Percentiles rank a stretch among this genome's conserved stretches.
Evolutionary conservation across 176 grass and related monocot genomes (phyloP).

Genomic region (Dendrocalamus sinicus): DNA sequence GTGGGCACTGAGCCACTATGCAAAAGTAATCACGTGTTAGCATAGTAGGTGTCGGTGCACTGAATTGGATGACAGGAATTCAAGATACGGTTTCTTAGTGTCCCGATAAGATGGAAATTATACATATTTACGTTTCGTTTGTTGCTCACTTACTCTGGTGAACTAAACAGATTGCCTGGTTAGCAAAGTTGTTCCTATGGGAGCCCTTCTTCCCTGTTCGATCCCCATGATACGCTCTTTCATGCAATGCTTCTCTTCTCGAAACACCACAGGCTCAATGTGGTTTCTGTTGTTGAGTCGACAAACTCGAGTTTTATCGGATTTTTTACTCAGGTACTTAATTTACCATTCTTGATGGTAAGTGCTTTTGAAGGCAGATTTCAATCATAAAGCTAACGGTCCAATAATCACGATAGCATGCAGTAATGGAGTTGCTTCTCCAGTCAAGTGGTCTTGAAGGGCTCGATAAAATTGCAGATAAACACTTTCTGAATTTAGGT

Average conservation of each 20-base stretch:
- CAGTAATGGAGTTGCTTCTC: slow-evolving; percentile 61
- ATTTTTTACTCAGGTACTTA: slow-evolving; percentile 62
- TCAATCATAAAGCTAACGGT: neutral
- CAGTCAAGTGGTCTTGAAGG: slow-evolving; percentile 61
- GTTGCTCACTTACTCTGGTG: neutral
- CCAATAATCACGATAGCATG: slow-evolving; percentile 38
- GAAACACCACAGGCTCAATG: slow-evolving; percentile 59
- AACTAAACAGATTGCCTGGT: slow-evolving; percentile 52
- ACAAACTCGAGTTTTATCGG: slow-evolving; percentile 44
- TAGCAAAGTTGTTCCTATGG: slow-evolving; percentile 59
- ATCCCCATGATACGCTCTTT: slow-evolving; percentile 51
- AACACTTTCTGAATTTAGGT: slow-evolving; percentile 55
- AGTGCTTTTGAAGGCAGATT: neutral
- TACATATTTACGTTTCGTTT: neutral
- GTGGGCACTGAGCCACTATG: neutral
- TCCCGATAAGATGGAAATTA: neutral
- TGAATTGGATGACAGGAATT: neutral
- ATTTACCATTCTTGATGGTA: neutral
- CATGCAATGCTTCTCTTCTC: slow-evolving; percentile 66
- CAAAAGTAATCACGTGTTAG: neutral
- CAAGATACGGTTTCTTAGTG: neutral
- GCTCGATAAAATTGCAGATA: slow-evolving; percentile 62
- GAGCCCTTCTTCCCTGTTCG: slow-evolving; percentile 75
- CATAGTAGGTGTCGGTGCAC: neutral
- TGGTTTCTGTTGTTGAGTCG: slow-evolving; percentile 56